These are phyloP conservation scores for Flaveria trinervia DNA, from an alignment of 129 eudicot species.

Conservation along the genomic window DNA sequence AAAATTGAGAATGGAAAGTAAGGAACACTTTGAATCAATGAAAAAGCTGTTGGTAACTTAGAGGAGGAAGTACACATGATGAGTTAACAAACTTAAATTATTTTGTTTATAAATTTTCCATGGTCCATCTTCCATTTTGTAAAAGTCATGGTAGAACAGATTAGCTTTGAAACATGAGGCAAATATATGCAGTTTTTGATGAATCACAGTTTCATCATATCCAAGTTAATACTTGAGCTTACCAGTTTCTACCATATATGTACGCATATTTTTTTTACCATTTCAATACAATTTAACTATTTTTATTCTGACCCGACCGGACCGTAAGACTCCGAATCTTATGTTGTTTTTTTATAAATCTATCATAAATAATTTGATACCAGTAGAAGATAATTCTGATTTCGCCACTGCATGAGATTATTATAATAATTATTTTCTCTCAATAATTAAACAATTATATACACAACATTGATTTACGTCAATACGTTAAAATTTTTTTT, in stretches of 20 bases:
- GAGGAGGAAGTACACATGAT: slow-evolving; percentile 52
- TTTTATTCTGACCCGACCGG: no score
- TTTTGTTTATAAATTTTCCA: neutral
- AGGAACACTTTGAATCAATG: slow-evolving; percentile 39
- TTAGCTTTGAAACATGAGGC: slow-evolving; percentile 55
- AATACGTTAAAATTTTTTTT: no score
- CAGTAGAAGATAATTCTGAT: no score
- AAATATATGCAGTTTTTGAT: slow-evolving; percentile 57
- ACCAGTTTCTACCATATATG: neutral
- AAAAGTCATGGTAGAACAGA: slow-evolving; percentile 46
- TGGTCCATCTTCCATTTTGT: slow-evolving; percentile 12
- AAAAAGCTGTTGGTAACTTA: slow-evolving; percentile 35
- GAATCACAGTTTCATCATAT: slow-evolving; percentile 53
- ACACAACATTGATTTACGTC: no score
- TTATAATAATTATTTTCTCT: no score
- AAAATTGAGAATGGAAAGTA: slow-evolving; percentile 66
- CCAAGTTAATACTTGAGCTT: slow-evolving; percentile 45
- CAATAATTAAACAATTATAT: no score
- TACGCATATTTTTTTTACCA: neutral
- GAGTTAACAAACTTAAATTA: slow-evolving; percentile 29
- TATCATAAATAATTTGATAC: no score
- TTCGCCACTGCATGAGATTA: no score
- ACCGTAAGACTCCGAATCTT: no score
- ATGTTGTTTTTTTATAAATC: no score
- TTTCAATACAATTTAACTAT: no score